Base-by-base conservation (phyloP, 176 grass and related monocot genomes). In the Pharus latifolius region DNA sequence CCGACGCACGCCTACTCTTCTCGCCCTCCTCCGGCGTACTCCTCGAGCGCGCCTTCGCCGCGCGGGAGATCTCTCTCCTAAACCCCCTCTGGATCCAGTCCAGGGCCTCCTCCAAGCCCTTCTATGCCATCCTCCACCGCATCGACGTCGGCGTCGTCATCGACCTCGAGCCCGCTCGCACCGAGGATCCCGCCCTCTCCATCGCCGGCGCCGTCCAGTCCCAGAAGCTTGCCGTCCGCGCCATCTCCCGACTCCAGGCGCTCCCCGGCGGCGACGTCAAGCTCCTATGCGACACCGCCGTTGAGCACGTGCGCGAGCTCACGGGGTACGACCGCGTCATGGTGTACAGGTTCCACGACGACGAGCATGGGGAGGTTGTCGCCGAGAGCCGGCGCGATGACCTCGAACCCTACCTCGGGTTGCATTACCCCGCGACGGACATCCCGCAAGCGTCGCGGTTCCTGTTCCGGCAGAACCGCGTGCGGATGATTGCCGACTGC, bases 281-380 rank as follows among this genome's bases (percentile, higher is more conserved):
- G 38, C 68, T 99, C 29, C 82, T 99, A 46, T 99, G 87, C 76
- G 84, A 94, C 51, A 94, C 87, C 57, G 87, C 91, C 28, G 87
- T 91, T 8, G 76, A 91, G 62, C 84, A 88, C 46, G 95, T 99
- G 35, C 79, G 87, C 14, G 87, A 99, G 85, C 90, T 99, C 70
- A 99, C 90, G 1, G 90, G 90, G 4, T 99, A 94, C 13, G 87
- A 99, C 65, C 86, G 95, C 51, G 95, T 99, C 66, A 99, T 99
- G 95, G 90, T 99, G 68, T 99, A 99, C 76, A 91, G 77, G 68
- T 99, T 99, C 78, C 95, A 99, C 48, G 95, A 99, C 2, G 95
- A 99, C 34, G 95, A 99, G 73, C 95, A 99, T 0, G 95, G 95
- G 5, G 95, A 99, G 72, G 95, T 99, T 8, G 84, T 99, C 0